Evolutionary conservation across 2,329 filamentous ascomycete genomes (phyloP).

Genomic region (Pseudocercospora musae): DNA sequence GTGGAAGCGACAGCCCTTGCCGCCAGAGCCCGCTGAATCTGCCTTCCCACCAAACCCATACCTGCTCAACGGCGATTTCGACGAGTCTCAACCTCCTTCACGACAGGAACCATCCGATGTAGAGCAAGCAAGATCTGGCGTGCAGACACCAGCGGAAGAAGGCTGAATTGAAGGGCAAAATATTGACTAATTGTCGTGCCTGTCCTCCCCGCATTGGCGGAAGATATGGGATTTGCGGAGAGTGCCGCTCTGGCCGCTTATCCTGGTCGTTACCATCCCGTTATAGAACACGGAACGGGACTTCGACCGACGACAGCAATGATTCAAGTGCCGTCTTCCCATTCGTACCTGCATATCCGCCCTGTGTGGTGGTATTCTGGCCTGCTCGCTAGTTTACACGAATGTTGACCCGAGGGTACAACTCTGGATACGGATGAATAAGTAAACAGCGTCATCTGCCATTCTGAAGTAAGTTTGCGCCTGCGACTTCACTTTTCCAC

Average conservation of each 20-base stretch:
- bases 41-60: neutral
- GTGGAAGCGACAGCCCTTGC: slow-evolving; percentile 47
- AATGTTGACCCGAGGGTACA: neutral
- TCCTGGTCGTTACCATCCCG: neutral
- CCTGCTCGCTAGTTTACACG: neutral
- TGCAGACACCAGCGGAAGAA: slow-evolving; percentile 2
- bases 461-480: slow-evolving; percentile 4
- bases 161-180: neutral
- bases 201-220: slow-evolving; percentile 6
- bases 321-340: neutral
- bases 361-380: neutral
- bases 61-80: neutral
- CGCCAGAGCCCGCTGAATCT: slow-evolving; percentile 5
- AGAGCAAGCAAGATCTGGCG: slow-evolving; percentile 2
- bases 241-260: neutral
- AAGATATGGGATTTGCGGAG: slow-evolving; percentile 1
- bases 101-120: neutral
- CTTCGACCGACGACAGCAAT: neutral
- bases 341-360: neutral
- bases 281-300: neutral
- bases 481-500: neutral
- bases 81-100: neutral
- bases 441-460: neutral
- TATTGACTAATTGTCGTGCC: neutral
- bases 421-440: neutral